Conservation (phyloP, 2,329 filamentous ascomycete genomes). For the Penicillium sclerotigenum region DNA sequence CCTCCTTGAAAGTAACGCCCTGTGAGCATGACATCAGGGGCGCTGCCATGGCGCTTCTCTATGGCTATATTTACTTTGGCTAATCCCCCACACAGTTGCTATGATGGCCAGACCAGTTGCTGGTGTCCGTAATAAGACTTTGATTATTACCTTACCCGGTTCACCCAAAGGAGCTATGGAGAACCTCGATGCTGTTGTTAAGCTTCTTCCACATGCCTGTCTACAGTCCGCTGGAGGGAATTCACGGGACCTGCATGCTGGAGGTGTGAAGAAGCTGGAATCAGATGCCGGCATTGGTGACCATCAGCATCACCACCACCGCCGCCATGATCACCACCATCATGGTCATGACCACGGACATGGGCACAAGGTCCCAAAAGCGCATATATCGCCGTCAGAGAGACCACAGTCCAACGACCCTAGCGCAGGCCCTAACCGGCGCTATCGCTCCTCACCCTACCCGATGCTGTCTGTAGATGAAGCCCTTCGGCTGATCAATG, state of each 20-base stretch:
- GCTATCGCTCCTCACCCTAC: slow-evolving; percentile 83
- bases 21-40: slow-evolving; percentile 57
- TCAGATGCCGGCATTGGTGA: slow-evolving; percentile 66
- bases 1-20: slow-evolving; percentile 80
- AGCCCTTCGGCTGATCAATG: slow-evolving; percentile 68
- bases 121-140: slow-evolving; percentile 73
- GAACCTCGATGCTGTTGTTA: slow-evolving; percentile 84
- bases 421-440: slow-evolving; percentile 58
- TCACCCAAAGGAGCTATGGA: slow-evolving; percentile 94
- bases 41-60: not conserved
- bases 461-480: slow-evolving; percentile 86
- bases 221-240: slow-evolving; percentile 79
- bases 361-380: slow-evolving; percentile 60
- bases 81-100: slow-evolving; percentile 62
- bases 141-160: slow-evolving; percentile 87
- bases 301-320: slow-evolving; percentile 32
- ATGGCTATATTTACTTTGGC: slow-evolving; percentile 14
- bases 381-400: slow-evolving; percentile 67
- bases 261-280: slow-evolving; percentile 80
- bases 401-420: slow-evolving; percentile 59
- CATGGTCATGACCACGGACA: slow-evolving; percentile 61
- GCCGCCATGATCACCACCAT: slow-evolving; percentile 47
- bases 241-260: slow-evolving; percentile 73
- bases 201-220: slow-evolving; percentile 93
- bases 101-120: slow-evolving; percentile 95